Base-by-base conservation (phyloP, 352 stramenopile genomes). In the Phytophthora pistaciae region DNA sequence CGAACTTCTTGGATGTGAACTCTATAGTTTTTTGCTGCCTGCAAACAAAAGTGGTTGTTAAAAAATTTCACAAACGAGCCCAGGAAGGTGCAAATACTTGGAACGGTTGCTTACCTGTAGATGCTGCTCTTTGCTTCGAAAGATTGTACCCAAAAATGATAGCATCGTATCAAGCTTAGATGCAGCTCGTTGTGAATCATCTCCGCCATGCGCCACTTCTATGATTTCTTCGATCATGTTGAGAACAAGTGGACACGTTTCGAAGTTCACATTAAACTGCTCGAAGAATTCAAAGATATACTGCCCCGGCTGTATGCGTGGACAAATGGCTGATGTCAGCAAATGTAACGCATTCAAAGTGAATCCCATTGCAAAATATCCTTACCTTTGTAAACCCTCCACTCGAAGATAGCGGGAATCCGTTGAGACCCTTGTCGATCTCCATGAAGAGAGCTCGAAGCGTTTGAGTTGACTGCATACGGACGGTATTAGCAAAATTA, bases 241-340 rank as follows among this genome's bases (percentile, higher is more conserved):
- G 49, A 96, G 69, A 0, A 96, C 90, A 49, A 96, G 88, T 16
- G 90, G 88, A 49, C 87, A 94, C 27, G 90, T 96, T 56, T 96
- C 85, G 21, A 96, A 96, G 56, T 93, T 95, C 23, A 96, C 90
- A 55, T 96, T 96, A 61, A 96, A 96, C 60, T 93, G 82, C 60
- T 92, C 85, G 49, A 98, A 97, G 55, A 98, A 96, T 50, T 95
- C 91, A 56, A 97, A 98, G 46, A 98, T 97, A 73, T 90, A 98
- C 25, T 91, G 80, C 2, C 92, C 92, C 14, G 85, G 84, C 88
- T 95, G 57, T 18, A 64, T 10, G 16, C 5, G 44, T 23, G 14
- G 21, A 55, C n/a, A 27, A 52, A 69, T 44, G 16, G 20, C 0
- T 6, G 59, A 13, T 20, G 33, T 56, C 27, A 72, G 29, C 5